These are phyloP conservation scores for Graphiopsis chlorocephala DNA, from an alignment of 2,329 filamentous ascomycete species.

Conservation along the genomic window DNA sequence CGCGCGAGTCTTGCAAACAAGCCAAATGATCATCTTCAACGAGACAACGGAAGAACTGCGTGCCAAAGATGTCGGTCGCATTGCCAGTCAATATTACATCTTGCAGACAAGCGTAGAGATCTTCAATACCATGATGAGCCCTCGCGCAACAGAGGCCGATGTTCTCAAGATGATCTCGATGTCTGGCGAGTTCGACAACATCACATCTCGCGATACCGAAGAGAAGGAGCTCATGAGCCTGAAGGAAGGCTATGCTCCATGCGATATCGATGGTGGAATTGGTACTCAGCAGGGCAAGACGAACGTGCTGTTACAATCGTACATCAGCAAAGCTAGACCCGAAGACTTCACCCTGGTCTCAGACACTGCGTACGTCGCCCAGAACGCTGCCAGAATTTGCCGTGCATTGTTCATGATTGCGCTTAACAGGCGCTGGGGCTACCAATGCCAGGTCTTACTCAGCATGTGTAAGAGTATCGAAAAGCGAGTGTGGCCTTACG, in stretches of 20 bases:
- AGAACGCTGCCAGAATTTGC: constrained; percentile 92
- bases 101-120: constrained; percentile 90
- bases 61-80: constrained; percentile 91
- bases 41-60: constrained; percentile 88
- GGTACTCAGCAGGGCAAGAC: constrained; percentile 80
- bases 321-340: constrained; percentile 81
- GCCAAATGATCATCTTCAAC: constrained; percentile 99
- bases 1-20: constrained; percentile 80
- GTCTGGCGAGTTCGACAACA: constrained; percentile 97
- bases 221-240: constrained; percentile 79
- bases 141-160: constrained; percentile 82
- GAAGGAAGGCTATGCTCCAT: constrained; percentile 67
- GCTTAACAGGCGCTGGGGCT: constrained; percentile 89
- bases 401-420: constrained; percentile 96
- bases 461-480: constrained; percentile 97
- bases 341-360: constrained; percentile 94
- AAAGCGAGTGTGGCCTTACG: constrained; percentile 89
- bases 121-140: constrained; percentile 93
- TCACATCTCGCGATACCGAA: constrained; percentile 88
- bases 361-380: constrained; percentile 90
- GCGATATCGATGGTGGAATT: constrained; percentile 69
- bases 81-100: constrained; percentile 96
- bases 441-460: constrained; percentile 86
- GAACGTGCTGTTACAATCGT: constrained; percentile 90
- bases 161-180: constrained; percentile 94